Evolutionary conservation across 1,284 basidiomycete genomes (phyloP).

Genomic region (Vanrija sp.): DNA sequence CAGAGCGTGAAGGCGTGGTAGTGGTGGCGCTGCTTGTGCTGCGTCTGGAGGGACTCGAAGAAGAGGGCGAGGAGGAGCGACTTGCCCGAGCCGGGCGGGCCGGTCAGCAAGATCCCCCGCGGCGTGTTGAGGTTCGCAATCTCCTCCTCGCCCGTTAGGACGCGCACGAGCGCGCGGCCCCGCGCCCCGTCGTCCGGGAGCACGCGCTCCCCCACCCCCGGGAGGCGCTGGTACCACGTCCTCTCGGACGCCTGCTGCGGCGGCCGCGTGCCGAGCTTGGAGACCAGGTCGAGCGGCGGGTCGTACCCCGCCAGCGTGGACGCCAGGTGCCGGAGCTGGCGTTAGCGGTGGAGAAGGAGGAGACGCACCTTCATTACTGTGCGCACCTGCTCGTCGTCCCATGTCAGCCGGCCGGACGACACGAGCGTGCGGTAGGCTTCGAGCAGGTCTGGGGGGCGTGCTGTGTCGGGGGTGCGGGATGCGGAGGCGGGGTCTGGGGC

Average conservation of each 20-base stretch:
- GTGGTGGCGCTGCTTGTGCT: conserved; percentile 61
- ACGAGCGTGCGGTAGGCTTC: conserved; percentile 54
- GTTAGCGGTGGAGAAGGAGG: not conserved
- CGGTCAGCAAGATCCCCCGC: conserved; percentile 56
- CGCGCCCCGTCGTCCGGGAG: conserved; percentile 1
- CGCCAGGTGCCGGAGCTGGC: conserved; percentile 42
- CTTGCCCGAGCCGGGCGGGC: conserved; percentile 56
- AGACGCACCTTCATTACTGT: conserved; percentile 58
- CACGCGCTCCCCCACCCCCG: conserved; percentile 1
- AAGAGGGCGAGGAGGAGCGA: conserved; percentile 65
- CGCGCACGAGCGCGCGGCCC: conserved; percentile 52
- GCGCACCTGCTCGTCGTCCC: conserved; percentile 64
- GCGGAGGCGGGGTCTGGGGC: too few relatives aligned
- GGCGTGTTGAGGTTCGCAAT: conserved; percentile 59
- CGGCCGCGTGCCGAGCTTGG: conserved; percentile 34
- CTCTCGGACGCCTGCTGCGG: conserved; percentile 18
- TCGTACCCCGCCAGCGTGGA: conserved; percentile 38
- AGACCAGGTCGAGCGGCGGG: conserved; percentile 43
- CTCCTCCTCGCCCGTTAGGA: conserved; percentile 59
- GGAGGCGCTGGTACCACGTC: not conserved
- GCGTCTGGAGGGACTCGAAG: conserved; percentile 59
- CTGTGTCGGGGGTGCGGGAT: too few relatives aligned
- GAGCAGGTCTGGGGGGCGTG: conserved; percentile 56
- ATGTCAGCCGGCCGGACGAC: conserved; percentile 55
- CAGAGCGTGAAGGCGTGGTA: conserved; percentile 66